phyloP scores from a whole-genome alignment of 495 filamentous ascomycete genomes.

The Xylaria telfairii region DNA sequence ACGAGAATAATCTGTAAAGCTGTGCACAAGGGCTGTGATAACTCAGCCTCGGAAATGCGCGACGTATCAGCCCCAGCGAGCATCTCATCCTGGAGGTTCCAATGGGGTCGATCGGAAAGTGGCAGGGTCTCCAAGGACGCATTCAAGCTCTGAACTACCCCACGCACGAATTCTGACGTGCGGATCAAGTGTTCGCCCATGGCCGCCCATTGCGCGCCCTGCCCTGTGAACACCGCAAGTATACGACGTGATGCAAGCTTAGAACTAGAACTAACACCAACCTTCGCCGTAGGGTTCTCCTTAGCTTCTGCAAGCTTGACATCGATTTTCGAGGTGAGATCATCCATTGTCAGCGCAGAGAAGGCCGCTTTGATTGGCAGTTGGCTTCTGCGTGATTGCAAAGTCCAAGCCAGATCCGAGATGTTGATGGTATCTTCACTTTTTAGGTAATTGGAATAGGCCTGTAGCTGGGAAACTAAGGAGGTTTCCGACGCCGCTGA shows the following conservation, averaged over 20 bases:
- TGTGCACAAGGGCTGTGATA: conserved; percentile 58
- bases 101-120: conserved; percentile 28
- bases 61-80: conserved; percentile 31
- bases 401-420: conserved; percentile 17
- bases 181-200: conserved; percentile 29
- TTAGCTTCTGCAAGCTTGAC: background rate
- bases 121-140: no score
- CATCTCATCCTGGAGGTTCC: conserved; percentile 35
- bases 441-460: conserved; percentile 11
- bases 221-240: conserved; percentile 36
- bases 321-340: background rate
- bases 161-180: conserved; percentile 23
- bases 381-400: conserved; percentile 8
- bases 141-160: conserved; percentile 24
- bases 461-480: conserved; percentile 7
- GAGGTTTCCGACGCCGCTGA: conserved; percentile 17
- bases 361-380: conserved; percentile 1
- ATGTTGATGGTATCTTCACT: background rate
- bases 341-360: conserved; percentile 9
- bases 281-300: background rate
- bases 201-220: conserved; percentile 36
- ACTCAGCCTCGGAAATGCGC: conserved; percentile 30
- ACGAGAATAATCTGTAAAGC: conserved; percentile 59
- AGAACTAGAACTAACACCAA: conserved; percentile 18
- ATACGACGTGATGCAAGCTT: conserved; percentile 28